Evolutionary conservation across 2,329 filamentous ascomycete genomes (phyloP), one percentile per base, ranked within the genome.

Genomic region (Hortaea werneckii): DNA sequence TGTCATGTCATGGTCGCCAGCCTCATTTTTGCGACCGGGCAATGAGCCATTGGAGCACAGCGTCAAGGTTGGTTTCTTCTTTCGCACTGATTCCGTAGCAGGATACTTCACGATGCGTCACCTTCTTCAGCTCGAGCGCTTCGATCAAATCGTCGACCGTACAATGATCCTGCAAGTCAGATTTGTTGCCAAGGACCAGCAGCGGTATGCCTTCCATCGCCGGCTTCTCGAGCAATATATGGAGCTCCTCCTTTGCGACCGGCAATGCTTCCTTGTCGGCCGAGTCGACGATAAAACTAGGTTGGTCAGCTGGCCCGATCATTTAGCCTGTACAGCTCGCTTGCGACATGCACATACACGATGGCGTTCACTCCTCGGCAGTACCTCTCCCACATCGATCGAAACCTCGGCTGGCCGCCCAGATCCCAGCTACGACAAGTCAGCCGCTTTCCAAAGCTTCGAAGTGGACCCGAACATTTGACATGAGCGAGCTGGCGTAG

Each of bases 1-100:
- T 34, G 20, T 20, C 20, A 13, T 8, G 37, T 39, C 37, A 11
- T 11, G 41, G 11, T n/a, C 26, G 27, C 20, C 8, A 12, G 20
- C 30, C 13, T 29, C 55, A 88, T 69, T 82, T 82, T 63, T 76
- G 87, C 52, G 88, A 83, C 65, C 86, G 85, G 56, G 88, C 90
- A 66, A 98, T 90, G 65, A 98, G 74, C 86, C 92, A 98, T 65
- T 95, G 86, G 59, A 98, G 75, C 43, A 98, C 92, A 5, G 90
- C 92, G 63, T 98, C 90, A 54, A 98, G 80, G 69, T 98, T 98
- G 47, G 90, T 98, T 71, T 98, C 92, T 66, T 96, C 90, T 68
- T 96, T 96, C 50, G 90, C 92, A 65, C 89, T 95, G 70, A 98
- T 95, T 51, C 90, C 90, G 67, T 98, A 98, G 71, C 92, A 96